Evolutionary conservation across 805 yeast genomes (phyloP).

Genomic region (Wickerhamiella slavikovae): DNA sequence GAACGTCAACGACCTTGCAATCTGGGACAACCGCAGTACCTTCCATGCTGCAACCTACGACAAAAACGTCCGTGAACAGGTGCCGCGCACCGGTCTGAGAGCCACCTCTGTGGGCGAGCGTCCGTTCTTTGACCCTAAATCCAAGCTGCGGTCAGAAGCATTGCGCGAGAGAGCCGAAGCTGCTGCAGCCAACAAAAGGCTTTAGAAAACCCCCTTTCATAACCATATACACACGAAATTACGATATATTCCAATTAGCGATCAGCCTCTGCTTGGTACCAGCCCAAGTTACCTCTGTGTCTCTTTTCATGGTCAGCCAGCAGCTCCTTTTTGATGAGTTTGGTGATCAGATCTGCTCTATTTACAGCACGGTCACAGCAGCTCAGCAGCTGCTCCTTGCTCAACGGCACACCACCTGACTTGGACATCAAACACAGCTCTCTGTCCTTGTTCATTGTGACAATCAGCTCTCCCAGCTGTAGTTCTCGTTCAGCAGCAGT

Average conservation of each 20-base stretch:
- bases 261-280: conserved; percentile 15
- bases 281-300: conserved; percentile 21
- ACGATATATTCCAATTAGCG: conserved; percentile 4
- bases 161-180: conserved; percentile 1
- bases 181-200: not conserved
- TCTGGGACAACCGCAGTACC: conserved; percentile 41
- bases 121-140: conserved; percentile 14
- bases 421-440: conserved; percentile 81
- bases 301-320: conserved; percentile 32
- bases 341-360: conserved; percentile 44
- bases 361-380: conserved; percentile 46
- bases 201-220: not conserved
- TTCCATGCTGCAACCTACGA: conserved; percentile 36
- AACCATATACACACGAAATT: not conserved
- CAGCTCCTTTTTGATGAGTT: conserved; percentile 34
- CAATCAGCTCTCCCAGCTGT: conserved; percentile 59
- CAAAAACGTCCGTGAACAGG: conserved; percentile 5
- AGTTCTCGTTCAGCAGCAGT: conserved; percentile 54
- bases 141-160: conserved; percentile 11
- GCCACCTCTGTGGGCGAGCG: conserved; percentile 15
- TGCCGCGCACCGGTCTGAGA: conserved; percentile 14
- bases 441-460: conserved; percentile 73
- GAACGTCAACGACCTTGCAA: conserved; percentile 31
- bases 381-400: conserved; percentile 44
- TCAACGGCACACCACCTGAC: conserved; percentile 76